Evolutionary conservation across 1,284 basidiomycete species (phyloP), one percentile per base, ranked within the genome.

Genomic region (Cryptococcus sp.): DNA sequence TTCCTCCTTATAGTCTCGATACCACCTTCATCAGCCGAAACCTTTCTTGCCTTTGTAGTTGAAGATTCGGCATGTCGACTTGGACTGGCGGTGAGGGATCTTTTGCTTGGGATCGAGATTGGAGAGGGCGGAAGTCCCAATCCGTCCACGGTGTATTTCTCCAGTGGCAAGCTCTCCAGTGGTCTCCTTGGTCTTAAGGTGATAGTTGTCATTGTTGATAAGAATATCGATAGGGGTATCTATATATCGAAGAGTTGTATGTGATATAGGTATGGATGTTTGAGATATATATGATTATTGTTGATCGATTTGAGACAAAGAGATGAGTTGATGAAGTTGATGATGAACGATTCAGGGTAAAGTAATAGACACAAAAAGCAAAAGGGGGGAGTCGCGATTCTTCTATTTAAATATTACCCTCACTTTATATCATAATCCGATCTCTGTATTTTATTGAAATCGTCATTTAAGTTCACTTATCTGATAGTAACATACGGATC

Each of bases 91-190:
- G 41, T 34, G 45, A 46, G 13, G 25, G 36, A 39, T n/a, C 59
- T 36, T 47, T 61, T 61, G 23, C 34, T 19, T 2, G 59, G 51
- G 13, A 63, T 18, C 3, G 59, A 61, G 25, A 57, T 43, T 7
- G 61, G 61, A 31, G 61, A 63, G 5, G 61, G 61, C 23, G 36
- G 36, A 4, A 57, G 42, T 10, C 50, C 24, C 10, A 48, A 31
- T 10, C 46, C 45, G 18, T 43, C 9, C 14, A 28, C 32, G 13
- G 51, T 36, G 50, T 56, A 62, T 5, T 31, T 28, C 4, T 54
- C 53, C 24, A 62, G 31, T 23, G 57, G 55, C 10, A 62, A 37
- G 31, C 51, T 28, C n/a, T 53, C 49, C 14, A 62, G 55, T 16
- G 60, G 60, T 40, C 9, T 7, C 14, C 59, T 48, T 10, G 31